phyloP scores from a whole-genome alignment of 2,329 filamentous ascomycete species.

The Cercospora nicotianae region DNA sequence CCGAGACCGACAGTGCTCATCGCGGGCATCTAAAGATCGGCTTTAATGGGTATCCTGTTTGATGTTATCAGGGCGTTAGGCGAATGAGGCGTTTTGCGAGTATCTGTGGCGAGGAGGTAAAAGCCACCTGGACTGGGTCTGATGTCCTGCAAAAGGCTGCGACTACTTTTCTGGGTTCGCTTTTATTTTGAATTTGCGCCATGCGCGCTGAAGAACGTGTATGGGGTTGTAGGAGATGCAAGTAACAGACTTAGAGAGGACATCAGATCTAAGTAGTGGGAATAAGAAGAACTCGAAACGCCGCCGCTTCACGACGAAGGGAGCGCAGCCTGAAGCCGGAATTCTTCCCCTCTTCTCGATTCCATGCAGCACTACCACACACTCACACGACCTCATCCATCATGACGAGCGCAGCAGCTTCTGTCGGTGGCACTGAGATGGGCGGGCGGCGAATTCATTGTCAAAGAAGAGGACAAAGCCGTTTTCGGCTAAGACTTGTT shows the following conservation, averaged over 20 bases:
- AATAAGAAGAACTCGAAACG: constrained; percentile 10
- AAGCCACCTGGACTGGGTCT: constrained; percentile 7
- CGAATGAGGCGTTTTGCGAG: constrained; percentile 36
- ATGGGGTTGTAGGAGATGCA: neutral
- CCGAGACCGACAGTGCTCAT: constrained; percentile 61
- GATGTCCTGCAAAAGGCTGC: constrained; percentile 12
- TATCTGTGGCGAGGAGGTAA: constrained; percentile 2
- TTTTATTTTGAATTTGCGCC: constrained; percentile 8
- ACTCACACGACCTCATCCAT: neutral
- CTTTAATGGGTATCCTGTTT: constrained; percentile 53
- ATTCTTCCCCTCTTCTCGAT: neutral
- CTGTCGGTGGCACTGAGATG: neutral
- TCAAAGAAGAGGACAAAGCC: constrained; percentile 5
- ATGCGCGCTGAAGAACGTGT: neutral
- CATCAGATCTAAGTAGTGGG: constrained; percentile 12
- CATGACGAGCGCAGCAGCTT: neutral
- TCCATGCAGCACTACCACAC: neutral
- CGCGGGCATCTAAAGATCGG: constrained; percentile 50
- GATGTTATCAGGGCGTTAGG: constrained; percentile 40
- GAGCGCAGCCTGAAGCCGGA: neutral
- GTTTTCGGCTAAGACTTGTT: neutral
- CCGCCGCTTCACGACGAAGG: neutral
- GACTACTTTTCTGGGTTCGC: constrained; percentile 11
- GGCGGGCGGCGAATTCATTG: constrained; percentile 5
- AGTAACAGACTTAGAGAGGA: constrained; percentile 25